phyloP scores from a whole-genome alignment of 345 rosid genomes.

The Acer negundo region DNA sequence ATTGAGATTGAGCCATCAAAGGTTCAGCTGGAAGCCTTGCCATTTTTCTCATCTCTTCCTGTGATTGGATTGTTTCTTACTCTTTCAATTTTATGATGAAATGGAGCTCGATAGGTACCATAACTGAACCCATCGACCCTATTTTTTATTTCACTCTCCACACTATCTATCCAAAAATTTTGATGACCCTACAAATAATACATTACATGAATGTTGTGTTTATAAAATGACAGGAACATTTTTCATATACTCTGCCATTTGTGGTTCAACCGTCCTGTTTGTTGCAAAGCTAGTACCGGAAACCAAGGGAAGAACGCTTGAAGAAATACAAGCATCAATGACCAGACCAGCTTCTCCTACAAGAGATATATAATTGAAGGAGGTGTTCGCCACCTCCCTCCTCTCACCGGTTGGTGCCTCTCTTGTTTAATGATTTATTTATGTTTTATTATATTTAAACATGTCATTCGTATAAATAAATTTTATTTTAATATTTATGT shows the following conservation, averaged over 20 bases:
- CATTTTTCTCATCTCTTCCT: constrained; percentile 39
- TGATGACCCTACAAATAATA: no score
- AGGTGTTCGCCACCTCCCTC: no score
- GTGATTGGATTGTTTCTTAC: constrained; percentile 28
- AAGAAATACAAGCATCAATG: constrained; percentile 52
- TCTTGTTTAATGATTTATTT: no score
- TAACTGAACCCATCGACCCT: no score
- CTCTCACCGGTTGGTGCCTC: no score
- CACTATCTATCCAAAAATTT: no score
- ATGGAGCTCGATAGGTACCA: constrained; percentile 32
- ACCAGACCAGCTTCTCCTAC: constrained; percentile 5
- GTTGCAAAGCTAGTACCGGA: constrained; percentile 57
- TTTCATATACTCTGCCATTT: constrained; percentile 38
- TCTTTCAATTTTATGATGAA: constrained; percentile 45
- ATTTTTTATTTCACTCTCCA: no score
- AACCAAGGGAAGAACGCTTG: constrained; percentile 59
- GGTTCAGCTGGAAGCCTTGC: constrained; percentile 57
- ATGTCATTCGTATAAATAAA: no score
- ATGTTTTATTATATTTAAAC: no score
- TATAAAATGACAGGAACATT: constrained; percentile 47
- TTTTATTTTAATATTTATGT: no score
- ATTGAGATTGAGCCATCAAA: constrained; percentile 22
- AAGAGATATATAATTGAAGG: no score
- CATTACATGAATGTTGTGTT: no score
- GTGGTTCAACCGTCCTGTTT: constrained; percentile 17